These are phyloP conservation scores for Antrodiella citrinella DNA, from an alignment of 768 basidiomycete genomes.

Conservation along the genomic window DNA sequence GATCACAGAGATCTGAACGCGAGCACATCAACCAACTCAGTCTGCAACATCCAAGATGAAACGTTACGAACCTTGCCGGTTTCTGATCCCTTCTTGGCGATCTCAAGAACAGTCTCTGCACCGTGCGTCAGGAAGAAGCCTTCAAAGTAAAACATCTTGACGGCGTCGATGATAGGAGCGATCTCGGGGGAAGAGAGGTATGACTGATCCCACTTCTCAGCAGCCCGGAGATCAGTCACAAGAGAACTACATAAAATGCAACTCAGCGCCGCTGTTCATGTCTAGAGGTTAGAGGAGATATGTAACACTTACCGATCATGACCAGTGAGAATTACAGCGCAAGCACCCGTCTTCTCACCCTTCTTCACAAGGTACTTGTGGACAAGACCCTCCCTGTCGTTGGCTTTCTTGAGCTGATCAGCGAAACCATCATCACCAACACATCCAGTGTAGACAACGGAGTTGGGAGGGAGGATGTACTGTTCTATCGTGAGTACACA, in stretches of 20 bases:
- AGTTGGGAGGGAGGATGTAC: constrained; percentile 85
- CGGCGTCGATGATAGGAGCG: constrained; percentile 67
- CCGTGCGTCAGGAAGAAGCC: constrained; percentile 99
- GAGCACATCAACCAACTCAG: background rate
- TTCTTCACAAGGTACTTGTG: constrained; percentile 86
- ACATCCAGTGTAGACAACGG: constrained; percentile 90
- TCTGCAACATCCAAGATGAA: background rate
- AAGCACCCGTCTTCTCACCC: constrained; percentile 89
- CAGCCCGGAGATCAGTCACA: constrained; percentile 83
- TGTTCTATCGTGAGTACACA: constrained; percentile 24
- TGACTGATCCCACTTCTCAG: constrained; percentile 79
- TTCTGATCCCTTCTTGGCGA: constrained; percentile 71
- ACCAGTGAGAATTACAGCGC: constrained; percentile 91
- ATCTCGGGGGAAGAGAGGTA: constrained; percentile 75
- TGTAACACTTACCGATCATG: constrained; percentile 67
- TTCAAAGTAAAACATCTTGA: constrained; percentile 88
- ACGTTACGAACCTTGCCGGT: constrained; percentile 58
- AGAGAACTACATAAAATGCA: constrained; percentile 53
- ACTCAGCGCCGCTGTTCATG: background rate
- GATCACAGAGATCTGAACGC: constrained; percentile 66
- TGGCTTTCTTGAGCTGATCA: constrained; percentile 80
- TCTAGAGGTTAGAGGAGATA: background rate
- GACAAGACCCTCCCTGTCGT: constrained; percentile 84
- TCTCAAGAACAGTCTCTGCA: constrained; percentile 53
- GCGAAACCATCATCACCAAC: constrained; percentile 94